Percentiles rank a stretch among this genome's conserved stretches.
Conservation (phyloP, 2,329 filamentous ascomycete genomes). For the Pseudogymnoascus sp. region DNA sequence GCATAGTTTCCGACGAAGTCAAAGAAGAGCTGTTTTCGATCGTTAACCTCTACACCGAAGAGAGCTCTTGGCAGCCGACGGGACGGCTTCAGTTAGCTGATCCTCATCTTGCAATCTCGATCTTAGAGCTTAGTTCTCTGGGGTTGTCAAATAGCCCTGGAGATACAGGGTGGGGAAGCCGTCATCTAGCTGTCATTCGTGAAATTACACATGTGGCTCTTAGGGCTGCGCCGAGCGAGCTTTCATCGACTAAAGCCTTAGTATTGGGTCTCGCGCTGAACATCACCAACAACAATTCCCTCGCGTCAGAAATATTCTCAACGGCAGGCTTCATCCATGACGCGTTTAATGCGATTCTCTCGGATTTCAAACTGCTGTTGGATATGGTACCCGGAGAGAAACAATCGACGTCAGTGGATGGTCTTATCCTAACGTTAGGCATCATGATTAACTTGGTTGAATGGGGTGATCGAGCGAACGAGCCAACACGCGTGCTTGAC, state of each 20-base stretch:
- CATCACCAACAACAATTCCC: slow-evolving; percentile 71
- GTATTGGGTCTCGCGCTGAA: slow-evolving; percentile 68
- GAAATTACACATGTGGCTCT: slow-evolving; percentile 1
- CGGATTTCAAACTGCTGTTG: slow-evolving; percentile 42
- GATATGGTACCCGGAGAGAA: slow-evolving; percentile 41
- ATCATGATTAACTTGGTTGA: slow-evolving; percentile 84
- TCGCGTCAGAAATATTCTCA: slow-evolving; percentile 62
- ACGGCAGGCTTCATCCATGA: slow-evolving; percentile 46
- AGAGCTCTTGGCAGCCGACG: slow-evolving; percentile 22
- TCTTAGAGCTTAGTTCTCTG: slow-evolving; percentile 45
- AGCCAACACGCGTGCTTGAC: slow-evolving; percentile 14
- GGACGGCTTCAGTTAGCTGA: slow-evolving; percentile 25
- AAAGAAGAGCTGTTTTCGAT: slow-evolving; percentile 43
- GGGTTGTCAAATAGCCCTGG: background rate
- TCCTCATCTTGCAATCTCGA: slow-evolving; percentile 38
- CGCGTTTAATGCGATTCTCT: slow-evolving; percentile 44
- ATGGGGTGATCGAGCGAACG: slow-evolving; percentile 44
- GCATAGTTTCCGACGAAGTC: slow-evolving; percentile 43
- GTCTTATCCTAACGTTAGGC: slow-evolving; percentile 69
- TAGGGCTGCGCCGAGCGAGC: background rate
- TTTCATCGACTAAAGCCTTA: slow-evolving; percentile 1
- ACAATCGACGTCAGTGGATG: slow-evolving; percentile 53
- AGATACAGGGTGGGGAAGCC: background rate
- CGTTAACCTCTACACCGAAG: slow-evolving; percentile 25
- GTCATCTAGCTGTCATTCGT: background rate